Percentiles rank a stretch among this genome's conserved stretches.
Conservation (phyloP, 106 monocot species). For the Cymbidium sinense region DNA sequence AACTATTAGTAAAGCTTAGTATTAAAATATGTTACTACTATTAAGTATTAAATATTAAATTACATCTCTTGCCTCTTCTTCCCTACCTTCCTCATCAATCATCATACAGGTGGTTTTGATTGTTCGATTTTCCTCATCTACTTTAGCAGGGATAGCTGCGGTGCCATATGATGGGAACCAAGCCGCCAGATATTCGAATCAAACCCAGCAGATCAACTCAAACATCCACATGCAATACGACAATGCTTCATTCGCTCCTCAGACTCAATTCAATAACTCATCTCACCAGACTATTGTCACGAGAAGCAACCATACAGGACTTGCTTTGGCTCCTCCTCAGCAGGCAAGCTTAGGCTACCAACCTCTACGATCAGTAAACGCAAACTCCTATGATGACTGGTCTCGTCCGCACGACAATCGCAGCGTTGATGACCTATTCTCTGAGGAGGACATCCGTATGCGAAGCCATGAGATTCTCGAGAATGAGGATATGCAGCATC, state of each 20-base stretch:
- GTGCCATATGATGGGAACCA: constrained; percentile 30
- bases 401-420: constrained; percentile 18
- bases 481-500: constrained; percentile 83
- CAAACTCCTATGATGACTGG: constrained; percentile 38
- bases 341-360: constrained; percentile 27
- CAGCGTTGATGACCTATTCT: constrained; percentile 29
- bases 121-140: background rate
- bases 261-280: constrained; percentile 22
- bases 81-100: too few species aligned
- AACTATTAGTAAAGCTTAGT: too few species aligned
- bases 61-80: too few species aligned
- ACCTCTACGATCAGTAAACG: constrained; percentile 18
- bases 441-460: constrained; percentile 78
- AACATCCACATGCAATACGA: constrained; percentile 34
- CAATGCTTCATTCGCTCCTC: constrained; percentile 22
- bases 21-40: too few species aligned
- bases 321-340: constrained; percentile 33
- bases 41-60: too few species aligned
- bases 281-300: constrained; percentile 21
- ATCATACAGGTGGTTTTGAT: background rate
- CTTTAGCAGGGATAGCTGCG: constrained; percentile 15
- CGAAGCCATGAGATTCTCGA: constrained; percentile 81
- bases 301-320: constrained; percentile 23
- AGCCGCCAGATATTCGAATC: constrained; percentile 28
- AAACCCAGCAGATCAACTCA: constrained; percentile 21